phyloP scores from a whole-genome alignment of 805 yeast genomes.

The Starmerella riodocensis region DNA sequence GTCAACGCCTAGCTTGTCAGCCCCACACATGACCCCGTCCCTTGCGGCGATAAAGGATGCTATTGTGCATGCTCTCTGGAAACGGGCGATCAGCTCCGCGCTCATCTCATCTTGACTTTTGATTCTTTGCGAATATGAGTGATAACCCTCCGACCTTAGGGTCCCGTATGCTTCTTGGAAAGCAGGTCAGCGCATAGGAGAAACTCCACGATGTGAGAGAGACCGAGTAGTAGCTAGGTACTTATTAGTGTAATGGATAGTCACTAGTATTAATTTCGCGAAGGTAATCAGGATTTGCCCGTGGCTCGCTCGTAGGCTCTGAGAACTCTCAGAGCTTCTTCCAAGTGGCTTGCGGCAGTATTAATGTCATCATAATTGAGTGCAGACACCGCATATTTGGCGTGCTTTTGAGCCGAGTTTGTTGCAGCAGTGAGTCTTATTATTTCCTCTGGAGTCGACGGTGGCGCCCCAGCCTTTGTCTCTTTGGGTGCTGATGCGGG shows the following conservation, averaged over 20 bases:
- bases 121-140: no score
- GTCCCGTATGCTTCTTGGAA: background rate
- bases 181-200: background rate
- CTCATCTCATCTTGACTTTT: no score
- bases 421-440: slow-evolving; percentile 30
- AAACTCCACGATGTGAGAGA: background rate
- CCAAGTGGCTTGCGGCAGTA: slow-evolving; percentile 50
- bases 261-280: no score
- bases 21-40: slow-evolving; percentile 14
- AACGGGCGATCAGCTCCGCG: slow-evolving; percentile 4
- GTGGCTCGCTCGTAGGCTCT: background rate
- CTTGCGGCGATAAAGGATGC: slow-evolving; percentile 15
- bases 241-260: no score
- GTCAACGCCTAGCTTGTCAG: slow-evolving; percentile 18
- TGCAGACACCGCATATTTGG: slow-evolving; percentile 62
- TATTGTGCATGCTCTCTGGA: slow-evolving; percentile 13
- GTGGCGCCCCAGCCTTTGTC: background rate
- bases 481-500: no score
- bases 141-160: background rate
- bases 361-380: slow-evolving; percentile 51
- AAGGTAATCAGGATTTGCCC: no score
- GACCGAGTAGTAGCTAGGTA: background rate
- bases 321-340: slow-evolving; percentile 31
- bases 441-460: slow-evolving; percentile 16
- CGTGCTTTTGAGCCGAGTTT: slow-evolving; percentile 43